Conservation (phyloP, 2,329 filamentous ascomycete genomes). For the Pseudofabraea citricarpa region DNA sequence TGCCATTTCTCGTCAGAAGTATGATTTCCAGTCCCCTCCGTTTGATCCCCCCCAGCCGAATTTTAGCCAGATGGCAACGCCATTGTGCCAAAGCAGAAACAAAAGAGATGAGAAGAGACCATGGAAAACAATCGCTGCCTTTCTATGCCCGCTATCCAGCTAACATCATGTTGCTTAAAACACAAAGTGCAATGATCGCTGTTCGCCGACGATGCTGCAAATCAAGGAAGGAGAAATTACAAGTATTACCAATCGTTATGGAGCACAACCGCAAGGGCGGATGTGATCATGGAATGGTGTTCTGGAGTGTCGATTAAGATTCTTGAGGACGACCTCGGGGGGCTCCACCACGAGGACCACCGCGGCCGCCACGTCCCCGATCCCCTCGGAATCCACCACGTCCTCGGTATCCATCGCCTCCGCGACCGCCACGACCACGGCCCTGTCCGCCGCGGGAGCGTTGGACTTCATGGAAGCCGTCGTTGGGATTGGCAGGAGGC, state of each 20-base stretch:
- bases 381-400: slow-evolving; percentile 33
- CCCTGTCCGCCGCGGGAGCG: slow-evolving; percentile 52
- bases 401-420: slow-evolving; percentile 41
- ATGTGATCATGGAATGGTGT: background rate
- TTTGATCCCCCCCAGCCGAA: no score
- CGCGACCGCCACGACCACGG: slow-evolving; percentile 38
- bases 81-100: no score
- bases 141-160: slow-evolving; percentile 10
- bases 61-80: no score
- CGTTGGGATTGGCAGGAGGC: slow-evolving; percentile 39
- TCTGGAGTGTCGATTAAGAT: slow-evolving; percentile 6
- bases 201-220: slow-evolving; percentile 21
- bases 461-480: slow-evolving; percentile 71
- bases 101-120: slow-evolving; percentile 75
- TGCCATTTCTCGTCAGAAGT: no score
- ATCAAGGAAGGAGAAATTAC: slow-evolving; percentile 22
- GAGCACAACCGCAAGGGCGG: slow-evolving; percentile 2
- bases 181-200: slow-evolving; percentile 6
- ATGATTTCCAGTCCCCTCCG: no score
- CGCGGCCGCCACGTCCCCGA: slow-evolving; percentile 24
- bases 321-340: slow-evolving; percentile 21
- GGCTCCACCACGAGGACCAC: slow-evolving; percentile 14
- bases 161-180: slow-evolving; percentile 4
- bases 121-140: slow-evolving; percentile 8
- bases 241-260: no score